Evolutionary conservation across 78 protist species (phyloP).

Genomic region (Diacronema lutheri): DNA sequence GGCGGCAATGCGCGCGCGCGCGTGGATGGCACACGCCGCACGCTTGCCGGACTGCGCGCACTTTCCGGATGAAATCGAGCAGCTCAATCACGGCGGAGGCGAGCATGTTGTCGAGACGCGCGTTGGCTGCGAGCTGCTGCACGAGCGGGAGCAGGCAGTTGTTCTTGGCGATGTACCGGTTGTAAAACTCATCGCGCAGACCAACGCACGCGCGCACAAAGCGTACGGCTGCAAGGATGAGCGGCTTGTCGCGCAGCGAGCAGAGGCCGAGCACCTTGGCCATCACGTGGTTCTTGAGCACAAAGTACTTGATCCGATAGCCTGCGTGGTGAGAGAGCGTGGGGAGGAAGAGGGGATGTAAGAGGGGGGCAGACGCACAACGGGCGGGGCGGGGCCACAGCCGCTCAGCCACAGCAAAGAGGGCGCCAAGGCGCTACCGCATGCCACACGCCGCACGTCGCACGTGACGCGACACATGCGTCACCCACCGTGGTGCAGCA

Average conservation of each 20-base stretch:
- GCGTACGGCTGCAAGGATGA: conserved; percentile 52
- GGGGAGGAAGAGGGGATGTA: too few relatives aligned
- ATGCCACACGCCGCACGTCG: too few relatives aligned
- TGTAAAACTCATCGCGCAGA: conserved; percentile 56
- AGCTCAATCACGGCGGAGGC: background rate
- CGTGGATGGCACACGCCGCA: conserved; percentile 63
- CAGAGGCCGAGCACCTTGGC: conserved; percentile 44
- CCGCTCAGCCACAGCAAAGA: too few relatives aligned
- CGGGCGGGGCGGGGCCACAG: too few relatives aligned
- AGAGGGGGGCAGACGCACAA: too few relatives aligned
- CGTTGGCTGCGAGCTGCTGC: background rate
- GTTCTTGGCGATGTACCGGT: conserved; percentile 55
- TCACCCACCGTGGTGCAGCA: background rate
- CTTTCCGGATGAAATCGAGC: background rate
- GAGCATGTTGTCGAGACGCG: background rate
- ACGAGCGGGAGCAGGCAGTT: conserved; percentile 16
- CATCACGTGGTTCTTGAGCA: conserved; percentile 55
- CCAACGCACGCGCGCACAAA: conserved; percentile 58
- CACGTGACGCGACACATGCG: too few relatives aligned
- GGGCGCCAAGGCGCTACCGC: too few relatives aligned
- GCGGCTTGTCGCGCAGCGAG: conserved; percentile 30
- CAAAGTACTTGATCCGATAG: conserved; percentile 55
- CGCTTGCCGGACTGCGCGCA: background rate
- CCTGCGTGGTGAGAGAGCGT: too few relatives aligned
- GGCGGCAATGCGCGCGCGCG: background rate